These are phyloP conservation scores for Boletus speciosus DNA, from an alignment of 768 basidiomycete genomes.

Conservation along the genomic window DNA sequence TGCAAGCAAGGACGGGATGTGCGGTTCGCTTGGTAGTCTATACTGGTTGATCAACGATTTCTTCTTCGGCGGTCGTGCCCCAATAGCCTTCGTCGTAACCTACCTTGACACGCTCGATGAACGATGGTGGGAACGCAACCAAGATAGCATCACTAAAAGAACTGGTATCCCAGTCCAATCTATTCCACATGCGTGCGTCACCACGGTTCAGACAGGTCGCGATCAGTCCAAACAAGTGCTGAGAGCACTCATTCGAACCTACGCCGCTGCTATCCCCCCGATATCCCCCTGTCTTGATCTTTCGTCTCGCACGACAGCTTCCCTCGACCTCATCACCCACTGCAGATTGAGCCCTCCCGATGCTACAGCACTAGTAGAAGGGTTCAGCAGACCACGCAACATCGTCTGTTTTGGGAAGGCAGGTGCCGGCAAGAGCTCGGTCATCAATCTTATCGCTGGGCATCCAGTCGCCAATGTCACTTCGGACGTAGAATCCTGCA, in stretches of 20 bases:
- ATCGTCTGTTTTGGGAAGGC: constrained; percentile 35
- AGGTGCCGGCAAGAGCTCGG: constrained; percentile 28
- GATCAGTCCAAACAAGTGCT: background rate
- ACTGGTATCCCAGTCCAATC: background rate
- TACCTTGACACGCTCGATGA: constrained; percentile 28
- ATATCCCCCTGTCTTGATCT: background rate
- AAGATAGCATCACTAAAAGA: background rate
- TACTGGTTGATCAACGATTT: constrained; percentile 32
- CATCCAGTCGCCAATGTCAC: background rate
- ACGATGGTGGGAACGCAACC: constrained; percentile 34
- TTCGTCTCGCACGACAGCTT: background rate
- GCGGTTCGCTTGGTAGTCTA: constrained; percentile 22
- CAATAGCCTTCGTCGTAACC: constrained; percentile 33
- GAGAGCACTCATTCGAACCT: background rate
- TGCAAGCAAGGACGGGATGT: constrained; percentile 29
- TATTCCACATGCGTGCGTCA: background rate
- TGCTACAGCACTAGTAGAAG: background rate
- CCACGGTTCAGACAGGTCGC: background rate
- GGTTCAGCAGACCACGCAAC: constrained; percentile 9
- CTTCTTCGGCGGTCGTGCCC: constrained; percentile 33
- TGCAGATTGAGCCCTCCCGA: background rate
- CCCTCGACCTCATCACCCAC: background rate
- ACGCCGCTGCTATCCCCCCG: background rate
- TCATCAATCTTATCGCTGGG: constrained; percentile 8
- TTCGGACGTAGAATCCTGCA: background rate